A percentile compares a stretch with the other conserved stretches of the same genome.
Conservation (phyloP, 208 protist species). For the Leishmania braziliensis region DNA sequence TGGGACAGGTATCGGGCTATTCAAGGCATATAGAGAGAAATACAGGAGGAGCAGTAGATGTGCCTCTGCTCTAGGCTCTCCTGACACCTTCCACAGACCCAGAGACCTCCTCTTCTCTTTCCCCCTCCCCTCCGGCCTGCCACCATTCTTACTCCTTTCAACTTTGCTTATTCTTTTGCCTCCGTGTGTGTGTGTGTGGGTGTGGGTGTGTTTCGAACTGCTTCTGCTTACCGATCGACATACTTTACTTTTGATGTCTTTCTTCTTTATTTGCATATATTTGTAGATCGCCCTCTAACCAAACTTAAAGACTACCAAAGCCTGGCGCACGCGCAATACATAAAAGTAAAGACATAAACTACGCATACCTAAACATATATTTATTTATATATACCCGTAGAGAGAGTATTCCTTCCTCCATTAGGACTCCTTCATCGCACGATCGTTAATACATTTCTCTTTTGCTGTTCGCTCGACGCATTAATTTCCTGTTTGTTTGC, state of each 20-base stretch:
- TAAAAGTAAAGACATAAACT: too few species aligned
- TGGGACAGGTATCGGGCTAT: neutral
- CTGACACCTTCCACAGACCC: neutral
- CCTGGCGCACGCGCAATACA: neutral
- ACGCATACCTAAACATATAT: neutral
- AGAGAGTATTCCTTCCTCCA: neutral
- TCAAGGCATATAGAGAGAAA: neutral
- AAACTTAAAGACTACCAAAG: neutral
- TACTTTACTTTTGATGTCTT: neutral
- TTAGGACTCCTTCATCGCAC: neutral
- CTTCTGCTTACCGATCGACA: neutral
- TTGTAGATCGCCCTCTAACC: neutral
- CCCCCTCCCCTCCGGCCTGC: neutral
- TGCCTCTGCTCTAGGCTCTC: neutral
- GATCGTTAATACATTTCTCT: neutral
- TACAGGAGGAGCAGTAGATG: neutral
- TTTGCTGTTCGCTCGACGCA: neutral
- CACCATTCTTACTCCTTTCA: neutral
- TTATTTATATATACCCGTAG: neutral
- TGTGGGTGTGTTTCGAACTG: neutral
- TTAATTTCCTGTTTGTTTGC: neutral
- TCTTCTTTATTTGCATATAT: neutral
- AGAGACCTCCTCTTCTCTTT: neutral
- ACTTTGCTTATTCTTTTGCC: neutral
- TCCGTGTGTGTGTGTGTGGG: neutral